Percentiles rank a stretch among this genome's conserved stretches.
phyloP scores from a whole-genome alignment of 805 yeast genomes.

The Candida odintsovae region DNA sequence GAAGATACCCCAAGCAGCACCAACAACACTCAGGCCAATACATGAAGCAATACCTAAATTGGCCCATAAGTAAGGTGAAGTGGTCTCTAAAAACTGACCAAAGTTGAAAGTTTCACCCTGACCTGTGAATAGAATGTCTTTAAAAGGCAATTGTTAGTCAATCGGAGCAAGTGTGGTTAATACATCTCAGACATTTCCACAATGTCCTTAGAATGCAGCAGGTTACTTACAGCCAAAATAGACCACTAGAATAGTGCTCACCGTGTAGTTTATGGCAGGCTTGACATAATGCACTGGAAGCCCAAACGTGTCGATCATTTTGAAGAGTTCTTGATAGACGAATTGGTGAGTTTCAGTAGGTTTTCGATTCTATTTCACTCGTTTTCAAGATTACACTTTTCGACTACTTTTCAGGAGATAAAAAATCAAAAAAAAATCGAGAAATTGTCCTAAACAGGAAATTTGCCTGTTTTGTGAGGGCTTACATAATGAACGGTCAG shows the following conservation, averaged over 20 bases:
- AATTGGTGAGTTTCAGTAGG: neutral
- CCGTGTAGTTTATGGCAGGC: constrained; percentile 12
- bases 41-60: constrained; percentile 82
- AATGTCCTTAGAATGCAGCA: neutral
- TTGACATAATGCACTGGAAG: constrained; percentile 15
- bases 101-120: constrained; percentile 89
- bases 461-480: neutral
- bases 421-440: neutral
- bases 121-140: constrained; percentile 66
- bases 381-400: neutral
- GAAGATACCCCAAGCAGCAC: constrained; percentile 99
- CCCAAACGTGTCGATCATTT: constrained; percentile 15
- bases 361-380: neutral
- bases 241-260: constrained; percentile 12
- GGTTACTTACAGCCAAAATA: constrained; percentile 23
- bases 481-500: no score
- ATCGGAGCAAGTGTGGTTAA: neutral
- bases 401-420: neutral
- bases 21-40: constrained; percentile 90
- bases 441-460: neutral
- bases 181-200: neutral
- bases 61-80: constrained; percentile 98
- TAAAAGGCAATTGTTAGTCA: neutral
- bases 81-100: constrained; percentile 76
- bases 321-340: neutral